These are phyloP conservation scores for Ustilago shanxiensis DNA, from an alignment of 1,284 basidiomycete genomes.

Conservation along the genomic window DNA sequence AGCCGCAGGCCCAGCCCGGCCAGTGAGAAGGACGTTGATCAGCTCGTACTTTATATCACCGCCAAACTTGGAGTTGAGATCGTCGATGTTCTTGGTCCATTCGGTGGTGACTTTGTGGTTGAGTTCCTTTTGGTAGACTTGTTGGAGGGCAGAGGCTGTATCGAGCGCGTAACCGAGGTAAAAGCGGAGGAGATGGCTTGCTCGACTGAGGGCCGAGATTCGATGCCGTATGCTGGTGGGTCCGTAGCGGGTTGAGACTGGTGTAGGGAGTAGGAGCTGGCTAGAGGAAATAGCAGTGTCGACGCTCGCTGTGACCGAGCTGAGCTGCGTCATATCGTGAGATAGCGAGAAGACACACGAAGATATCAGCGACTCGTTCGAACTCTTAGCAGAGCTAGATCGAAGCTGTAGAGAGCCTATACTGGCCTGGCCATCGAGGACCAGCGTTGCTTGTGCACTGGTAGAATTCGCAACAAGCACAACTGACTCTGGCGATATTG, in stretches of 20 bases:
- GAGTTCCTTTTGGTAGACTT: slow-evolving; percentile 33
- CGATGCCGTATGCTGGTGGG: slow-evolving; percentile 13
- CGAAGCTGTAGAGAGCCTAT: slow-evolving; percentile 21
- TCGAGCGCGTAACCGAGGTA: slow-evolving; percentile 55
- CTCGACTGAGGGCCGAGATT: slow-evolving; percentile 23
- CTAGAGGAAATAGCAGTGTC: slow-evolving; percentile 4
- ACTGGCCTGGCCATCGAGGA: slow-evolving; percentile 39
- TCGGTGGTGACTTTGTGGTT: slow-evolving; percentile 42
- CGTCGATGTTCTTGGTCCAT: slow-evolving; percentile 51
- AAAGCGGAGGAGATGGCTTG: slow-evolving; percentile 41
- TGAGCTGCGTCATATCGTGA: slow-evolving; percentile 18
- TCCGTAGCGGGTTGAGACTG: slow-evolving; percentile 14
- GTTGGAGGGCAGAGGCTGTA: slow-evolving; percentile 27
- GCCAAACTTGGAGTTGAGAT: slow-evolving; percentile 46
- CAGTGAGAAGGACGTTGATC: slow-evolving; percentile 54
- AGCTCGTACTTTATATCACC: slow-evolving; percentile 56
- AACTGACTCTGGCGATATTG: slow-evolving; percentile 27
- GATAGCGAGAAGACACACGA: slow-evolving; percentile 17
- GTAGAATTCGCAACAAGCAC: slow-evolving; percentile 21
- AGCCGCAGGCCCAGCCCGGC: slow-evolving; percentile 48
- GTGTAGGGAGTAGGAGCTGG: slow-evolving; percentile 17
- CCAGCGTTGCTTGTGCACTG: background rate
- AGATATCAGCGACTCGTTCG: background rate
- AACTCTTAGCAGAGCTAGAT: background rate
- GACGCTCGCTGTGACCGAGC: background rate